Percentiles rank a stretch among this genome's conserved stretches.
Evolutionary conservation across 2,329 filamentous ascomycete species (phyloP).

Genomic region (Ceratocystis alfenasii): DNA sequence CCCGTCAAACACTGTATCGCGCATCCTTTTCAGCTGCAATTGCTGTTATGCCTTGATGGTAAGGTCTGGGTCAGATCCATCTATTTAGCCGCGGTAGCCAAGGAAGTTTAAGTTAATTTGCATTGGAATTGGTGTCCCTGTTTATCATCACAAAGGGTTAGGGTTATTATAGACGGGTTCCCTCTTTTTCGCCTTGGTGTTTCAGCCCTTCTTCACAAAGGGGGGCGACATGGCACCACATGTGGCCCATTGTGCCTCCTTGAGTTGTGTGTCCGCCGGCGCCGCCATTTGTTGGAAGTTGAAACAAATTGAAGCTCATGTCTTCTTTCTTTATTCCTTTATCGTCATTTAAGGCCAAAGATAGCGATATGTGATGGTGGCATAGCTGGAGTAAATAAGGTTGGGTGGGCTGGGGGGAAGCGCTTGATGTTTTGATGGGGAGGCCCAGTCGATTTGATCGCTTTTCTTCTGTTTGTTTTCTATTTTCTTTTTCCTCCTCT

Average conservation of each 20-base stretch:
- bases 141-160: neutral
- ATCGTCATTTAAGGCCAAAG: neutral
- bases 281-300: neutral
- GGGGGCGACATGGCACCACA: neutral
- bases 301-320: constrained; percentile 4
- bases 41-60: neutral
- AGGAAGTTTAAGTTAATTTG: neutral
- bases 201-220: neutral
- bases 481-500: neutral
- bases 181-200: neutral
- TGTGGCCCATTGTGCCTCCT: neutral
- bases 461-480: neutral
- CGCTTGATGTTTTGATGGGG: neutral
- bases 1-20: neutral
- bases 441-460: neutral
- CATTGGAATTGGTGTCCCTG: neutral
- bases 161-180: neutral
- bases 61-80: neutral
- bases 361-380: neutral
- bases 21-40: constrained; percentile 4
- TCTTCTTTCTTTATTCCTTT: neutral
- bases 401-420: neutral
- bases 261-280: neutral
- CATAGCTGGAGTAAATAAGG: neutral
- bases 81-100: neutral